phyloP scores from a whole-genome alignment of 805 yeast species.

The Pichia cephalocereana region DNA sequence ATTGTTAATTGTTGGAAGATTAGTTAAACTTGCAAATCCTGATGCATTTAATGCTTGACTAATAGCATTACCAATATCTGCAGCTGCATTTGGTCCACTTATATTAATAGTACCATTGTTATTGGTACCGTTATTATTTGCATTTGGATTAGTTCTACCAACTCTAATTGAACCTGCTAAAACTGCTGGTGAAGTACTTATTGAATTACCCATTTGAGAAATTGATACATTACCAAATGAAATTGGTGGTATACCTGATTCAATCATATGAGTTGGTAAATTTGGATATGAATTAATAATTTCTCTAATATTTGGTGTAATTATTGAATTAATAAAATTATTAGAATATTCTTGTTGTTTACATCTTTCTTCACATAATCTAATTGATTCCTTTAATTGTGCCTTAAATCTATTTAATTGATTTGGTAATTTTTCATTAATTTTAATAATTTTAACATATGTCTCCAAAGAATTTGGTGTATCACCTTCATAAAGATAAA shows the following conservation, averaged over 20 bases:
- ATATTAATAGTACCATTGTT: background rate
- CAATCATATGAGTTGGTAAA: conserved; percentile 8
- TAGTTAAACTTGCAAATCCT: background rate
- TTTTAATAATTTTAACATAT: conserved; percentile 28
- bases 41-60: background rate
- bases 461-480: conserved; percentile 27
- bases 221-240: conserved; percentile 11
- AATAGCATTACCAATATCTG: background rate
- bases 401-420: conserved; percentile 18
- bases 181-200: background rate
- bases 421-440: conserved; percentile 12
- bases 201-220: background rate
- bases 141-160: background rate
- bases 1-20: too few species aligned
- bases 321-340: conserved; percentile 19
- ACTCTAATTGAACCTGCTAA: background rate
- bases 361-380: conserved; percentile 23
- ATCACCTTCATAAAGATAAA: conserved; percentile 28
- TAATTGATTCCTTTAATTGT: conserved; percentile 20
- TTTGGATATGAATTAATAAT: conserved; percentile 15
- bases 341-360: conserved; percentile 26
- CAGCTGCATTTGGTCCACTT: too few species aligned
- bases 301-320: conserved; percentile 18
- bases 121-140: background rate
- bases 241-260: conserved; percentile 12